phyloP scores from a whole-genome alignment of 495 filamentous ascomycete species.

The Trichodelitschia bisporula region DNA sequence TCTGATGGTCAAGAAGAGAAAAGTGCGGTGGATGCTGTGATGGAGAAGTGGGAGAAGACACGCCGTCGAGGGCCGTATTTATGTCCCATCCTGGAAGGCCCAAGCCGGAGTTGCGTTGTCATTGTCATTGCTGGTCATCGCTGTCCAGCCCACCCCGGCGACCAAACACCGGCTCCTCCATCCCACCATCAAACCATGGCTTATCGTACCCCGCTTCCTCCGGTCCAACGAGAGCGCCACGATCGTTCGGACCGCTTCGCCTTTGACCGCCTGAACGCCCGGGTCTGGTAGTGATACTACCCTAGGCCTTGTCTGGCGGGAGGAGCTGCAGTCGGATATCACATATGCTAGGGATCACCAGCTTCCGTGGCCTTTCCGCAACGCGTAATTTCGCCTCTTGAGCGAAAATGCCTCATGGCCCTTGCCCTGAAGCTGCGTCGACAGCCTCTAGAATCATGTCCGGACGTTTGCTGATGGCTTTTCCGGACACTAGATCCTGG shows the following conservation, averaged over 20 bases:
- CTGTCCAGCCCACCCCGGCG: slow-evolving; percentile 3
- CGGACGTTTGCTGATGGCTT: no score
- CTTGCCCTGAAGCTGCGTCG: slow-evolving; percentile 9
- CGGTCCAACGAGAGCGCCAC: slow-evolving; percentile 12
- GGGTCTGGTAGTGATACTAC: slow-evolving; percentile 11
- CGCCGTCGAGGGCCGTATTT: slow-evolving; percentile 9
- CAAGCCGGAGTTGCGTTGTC: slow-evolving; percentile 1
- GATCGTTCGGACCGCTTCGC: slow-evolving; percentile 8
- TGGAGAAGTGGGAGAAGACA: not conserved
- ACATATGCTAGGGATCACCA: slow-evolving; percentile 11
- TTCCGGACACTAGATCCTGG: no score
- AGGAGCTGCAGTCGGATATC: slow-evolving; percentile 9
- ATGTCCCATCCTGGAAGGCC: slow-evolving; percentile 5
- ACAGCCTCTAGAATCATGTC: slow-evolving; percentile 1
- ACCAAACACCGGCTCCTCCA: slow-evolving; percentile 8
- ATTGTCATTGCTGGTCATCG: slow-evolving; percentile 5
- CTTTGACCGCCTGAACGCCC: slow-evolving; percentile 8
- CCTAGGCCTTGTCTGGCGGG: slow-evolving; percentile 10
- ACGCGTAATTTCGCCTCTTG: slow-evolving; percentile 9
- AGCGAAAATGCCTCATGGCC: slow-evolving; percentile 9
- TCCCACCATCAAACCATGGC: slow-evolving; percentile 7
- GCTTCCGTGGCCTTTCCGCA: slow-evolving; percentile 9
- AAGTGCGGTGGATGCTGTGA: no score
- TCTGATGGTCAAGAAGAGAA: no score
- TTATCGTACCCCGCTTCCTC: slow-evolving; percentile 10